Evolutionary conservation across 176 grass and related monocot genomes (phyloP).

Genomic region (Secale cereale): DNA sequence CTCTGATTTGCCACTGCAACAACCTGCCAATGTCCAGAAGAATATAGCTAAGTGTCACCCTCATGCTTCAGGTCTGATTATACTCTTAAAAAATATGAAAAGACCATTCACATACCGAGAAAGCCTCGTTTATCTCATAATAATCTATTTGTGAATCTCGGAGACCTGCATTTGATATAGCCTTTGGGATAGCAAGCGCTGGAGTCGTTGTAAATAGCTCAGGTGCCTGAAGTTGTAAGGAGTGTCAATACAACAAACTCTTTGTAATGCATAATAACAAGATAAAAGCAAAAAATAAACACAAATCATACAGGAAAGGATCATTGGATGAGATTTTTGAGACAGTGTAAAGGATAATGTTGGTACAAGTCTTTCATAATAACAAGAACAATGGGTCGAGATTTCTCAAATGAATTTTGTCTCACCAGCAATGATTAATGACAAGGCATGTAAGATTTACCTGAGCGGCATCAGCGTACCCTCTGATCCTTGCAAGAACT

Average conservation of each 20-base stretch:
- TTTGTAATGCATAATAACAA: neutral
- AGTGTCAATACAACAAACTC: neutral
- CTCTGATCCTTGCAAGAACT: slow-evolving; percentile 84
- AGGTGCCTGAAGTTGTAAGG: slow-evolving; percentile 56
- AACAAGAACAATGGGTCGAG: neutral
- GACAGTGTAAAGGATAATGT: neutral
- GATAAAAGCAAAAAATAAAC: neutral
- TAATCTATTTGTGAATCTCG: slow-evolving; percentile 82
- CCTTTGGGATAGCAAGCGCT: slow-evolving; percentile 95
- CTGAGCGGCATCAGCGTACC: slow-evolving; percentile 90
- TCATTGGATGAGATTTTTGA: neutral
- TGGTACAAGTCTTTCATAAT: neutral
- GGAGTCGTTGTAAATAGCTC: slow-evolving; percentile 90
- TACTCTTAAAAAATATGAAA: slow-evolving; percentile 4
- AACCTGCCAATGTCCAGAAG: slow-evolving; percentile 51
- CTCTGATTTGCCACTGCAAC: slow-evolving; percentile 88
- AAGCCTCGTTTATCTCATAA: slow-evolving; percentile 97
- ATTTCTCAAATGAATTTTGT: neutral
- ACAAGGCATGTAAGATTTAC: slow-evolving; percentile 31
- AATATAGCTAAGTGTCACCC: slow-evolving; percentile 1
- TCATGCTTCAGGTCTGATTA: neutral
- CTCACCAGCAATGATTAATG: neutral
- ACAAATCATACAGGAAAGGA: neutral
- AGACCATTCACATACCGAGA: slow-evolving; percentile 52
- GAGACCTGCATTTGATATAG: slow-evolving; percentile 75